These are phyloP conservation scores for Colletotrichum sp. DNA, from an alignment of 2,329 filamentous ascomycete genomes.

Conservation along the genomic window DNA sequence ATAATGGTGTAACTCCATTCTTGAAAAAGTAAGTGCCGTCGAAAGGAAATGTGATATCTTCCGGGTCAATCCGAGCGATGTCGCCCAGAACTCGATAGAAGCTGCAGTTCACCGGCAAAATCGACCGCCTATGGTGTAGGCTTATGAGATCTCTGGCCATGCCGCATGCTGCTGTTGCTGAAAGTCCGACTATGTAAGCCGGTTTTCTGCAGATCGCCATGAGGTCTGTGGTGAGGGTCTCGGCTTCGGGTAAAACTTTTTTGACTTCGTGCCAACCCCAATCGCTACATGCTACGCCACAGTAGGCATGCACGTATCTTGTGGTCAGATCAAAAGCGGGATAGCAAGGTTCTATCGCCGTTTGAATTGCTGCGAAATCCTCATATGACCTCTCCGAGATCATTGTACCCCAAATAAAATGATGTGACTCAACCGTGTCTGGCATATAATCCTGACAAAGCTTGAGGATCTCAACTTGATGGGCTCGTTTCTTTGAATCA, in stretches of 20 bases:
- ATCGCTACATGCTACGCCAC: rapidly evolving
- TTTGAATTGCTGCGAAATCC: rapidly evolving
- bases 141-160: rapidly evolving
- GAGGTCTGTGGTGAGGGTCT: rapidly evolving
- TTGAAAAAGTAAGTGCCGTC: rapidly evolving
- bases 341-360: rapidly evolving
- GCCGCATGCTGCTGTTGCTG: rapidly evolving
- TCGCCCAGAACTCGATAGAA: not conserved
- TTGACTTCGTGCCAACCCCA: not conserved
- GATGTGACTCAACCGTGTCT: rapidly evolving
- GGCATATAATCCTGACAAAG: not conserved
- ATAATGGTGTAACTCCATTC: rapidly evolving
- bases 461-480: not conserved
- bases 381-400: rapidly evolving
- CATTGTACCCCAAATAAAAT: not conserved
- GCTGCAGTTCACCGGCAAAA: not conserved
- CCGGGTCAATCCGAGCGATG: rapidly evolving
- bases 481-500: rapidly evolving
- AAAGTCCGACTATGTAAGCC: not conserved
- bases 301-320: rapidly evolving
- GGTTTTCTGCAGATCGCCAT: not conserved
- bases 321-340: rapidly evolving
- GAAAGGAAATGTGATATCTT: not conserved
- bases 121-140: rapidly evolving
- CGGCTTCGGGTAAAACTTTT: not conserved